phyloP scores from a whole-genome alignment of 2,329 filamentous ascomycete genomes.

The Myotisia sp. region DNA sequence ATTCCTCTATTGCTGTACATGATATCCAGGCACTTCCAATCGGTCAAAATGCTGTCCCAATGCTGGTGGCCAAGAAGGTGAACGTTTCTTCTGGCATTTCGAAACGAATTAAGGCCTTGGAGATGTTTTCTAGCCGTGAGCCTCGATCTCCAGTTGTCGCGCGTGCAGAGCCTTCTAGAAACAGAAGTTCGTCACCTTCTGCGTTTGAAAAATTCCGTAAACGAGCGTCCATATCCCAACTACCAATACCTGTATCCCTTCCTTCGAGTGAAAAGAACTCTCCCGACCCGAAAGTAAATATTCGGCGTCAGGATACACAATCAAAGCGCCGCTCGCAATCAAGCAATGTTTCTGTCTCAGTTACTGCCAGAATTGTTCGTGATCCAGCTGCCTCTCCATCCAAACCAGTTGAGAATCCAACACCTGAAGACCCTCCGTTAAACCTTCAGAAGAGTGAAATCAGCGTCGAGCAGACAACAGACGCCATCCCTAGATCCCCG shows the following conservation, averaged over 20 bases:
- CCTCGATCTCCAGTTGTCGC: slow-evolving; percentile 20
- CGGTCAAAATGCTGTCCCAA: slow-evolving; percentile 22
- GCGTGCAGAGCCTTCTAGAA: slow-evolving; percentile 27
- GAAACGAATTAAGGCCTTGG: slow-evolving; percentile 82
- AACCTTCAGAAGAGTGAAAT: slow-evolving; percentile 43
- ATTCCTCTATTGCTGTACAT: slow-evolving; percentile 20
- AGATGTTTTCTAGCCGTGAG: slow-evolving; percentile 53
- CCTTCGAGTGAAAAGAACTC: slow-evolving; percentile 11
- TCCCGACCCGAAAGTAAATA: no score
- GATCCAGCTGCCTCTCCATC: slow-evolving; percentile 32
- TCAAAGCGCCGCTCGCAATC: no score
- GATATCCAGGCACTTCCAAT: slow-evolving; percentile 21
- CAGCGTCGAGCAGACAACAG: slow-evolving; percentile 50
- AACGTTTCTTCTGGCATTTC: slow-evolving; percentile 85
- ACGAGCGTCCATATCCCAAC: slow-evolving; percentile 25
- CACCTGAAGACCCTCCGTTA: slow-evolving; percentile 21
- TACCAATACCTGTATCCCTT: slow-evolving; percentile 16
- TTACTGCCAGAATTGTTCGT: slow-evolving; percentile 70
- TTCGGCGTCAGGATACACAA: no score
- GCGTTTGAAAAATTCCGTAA: slow-evolving; percentile 40
- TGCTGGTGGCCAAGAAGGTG: slow-evolving; percentile 53
- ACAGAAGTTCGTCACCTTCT: slow-evolving; percentile 48
- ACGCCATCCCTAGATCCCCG: slow-evolving; percentile 15
- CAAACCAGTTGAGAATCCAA: slow-evolving; percentile 23
- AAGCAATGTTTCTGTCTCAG: no score